These are phyloP conservation scores for Epichloe hybrida DNA, from an alignment of 2,329 filamentous ascomycete species.

Conservation along the genomic window DNA sequence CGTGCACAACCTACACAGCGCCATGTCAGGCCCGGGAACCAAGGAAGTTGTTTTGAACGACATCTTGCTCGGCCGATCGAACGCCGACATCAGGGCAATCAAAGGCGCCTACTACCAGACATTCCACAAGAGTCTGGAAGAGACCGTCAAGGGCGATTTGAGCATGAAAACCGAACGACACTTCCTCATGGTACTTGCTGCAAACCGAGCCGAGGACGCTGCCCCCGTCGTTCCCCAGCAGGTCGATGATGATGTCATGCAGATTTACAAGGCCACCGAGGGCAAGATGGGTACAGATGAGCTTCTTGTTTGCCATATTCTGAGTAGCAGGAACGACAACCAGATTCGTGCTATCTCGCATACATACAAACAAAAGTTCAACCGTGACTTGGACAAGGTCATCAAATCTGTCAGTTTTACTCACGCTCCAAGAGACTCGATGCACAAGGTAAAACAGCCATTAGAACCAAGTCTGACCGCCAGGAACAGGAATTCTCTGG, in stretches of 20 bases:
- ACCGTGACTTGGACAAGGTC: constrained; percentile 54
- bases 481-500: constrained; percentile 59
- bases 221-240: constrained; percentile 55
- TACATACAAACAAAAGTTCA: constrained; percentile 61
- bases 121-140: constrained; percentile 53
- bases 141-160: constrained; percentile 63
- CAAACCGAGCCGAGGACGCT: constrained; percentile 63
- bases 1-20: constrained; percentile 53
- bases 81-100: constrained; percentile 80
- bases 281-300: constrained; percentile 62
- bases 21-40: constrained; percentile 69
- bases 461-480: not conserved
- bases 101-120: constrained; percentile 61
- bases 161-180: constrained; percentile 76
- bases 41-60: constrained; percentile 82
- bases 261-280: constrained; percentile 66
- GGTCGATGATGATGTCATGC: constrained; percentile 61
- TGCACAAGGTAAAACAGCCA: not conserved
- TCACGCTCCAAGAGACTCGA: not conserved
- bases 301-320: constrained; percentile 63
- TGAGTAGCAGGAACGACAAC: constrained; percentile 62
- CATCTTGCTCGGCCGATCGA: constrained; percentile 66
- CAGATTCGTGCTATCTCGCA: constrained; percentile 73
- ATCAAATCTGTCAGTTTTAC: constrained; percentile 47
- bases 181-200: constrained; percentile 70